Evolutionary conservation across 257 asterid species (phyloP), one percentile per base, ranked within the genome.

Genomic region (Phtheirospermum japonicum): DNA sequence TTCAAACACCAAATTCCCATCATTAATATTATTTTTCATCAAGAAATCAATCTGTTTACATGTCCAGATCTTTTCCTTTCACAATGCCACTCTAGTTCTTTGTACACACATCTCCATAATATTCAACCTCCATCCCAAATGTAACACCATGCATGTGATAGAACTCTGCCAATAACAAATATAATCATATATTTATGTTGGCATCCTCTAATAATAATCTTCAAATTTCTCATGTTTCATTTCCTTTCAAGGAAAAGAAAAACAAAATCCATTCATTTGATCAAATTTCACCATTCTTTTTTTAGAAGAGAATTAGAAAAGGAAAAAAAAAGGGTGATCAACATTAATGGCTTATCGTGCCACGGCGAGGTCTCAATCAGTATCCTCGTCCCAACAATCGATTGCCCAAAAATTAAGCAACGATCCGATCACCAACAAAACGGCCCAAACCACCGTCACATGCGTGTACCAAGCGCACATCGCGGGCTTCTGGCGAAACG

Each of bases 401-500:
- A 1, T 59, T 0, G 32, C 16, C n/a, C 79, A 71, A 12, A 70
- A 67, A 48, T 33, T 59, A 34, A 55, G 66, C 55, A 69, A 57
- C 50, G 88, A 82, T 37, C 83, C 81, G 7, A 56, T 56, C 32
- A 71, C 73, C 4, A 71, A 80, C 6, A 77, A 67, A 50, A 66
- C 77, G 0, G 75, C 88, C 0, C 82, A 72, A 23, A 63, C 79
- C 4, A 56, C 75, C 3, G 89, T 73, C 7, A 70, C 77, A 2
- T 61, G 82, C 74, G 72, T 75, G 33, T 82, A 75, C 33, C 78
- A 73, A 26, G 50, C 85, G 1, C 75, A 77, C 17, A 59, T 82
- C 4, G 74, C 78, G 0, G 82, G 83, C 9, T 65, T 48, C 4
- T 79, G 80, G 83, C 76, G 85, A 1, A 82, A 74, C 10, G 76